These are phyloP conservation scores for Viola odorata DNA, from an alignment of 345 rosid genomes.

Conservation along the genomic window DNA sequence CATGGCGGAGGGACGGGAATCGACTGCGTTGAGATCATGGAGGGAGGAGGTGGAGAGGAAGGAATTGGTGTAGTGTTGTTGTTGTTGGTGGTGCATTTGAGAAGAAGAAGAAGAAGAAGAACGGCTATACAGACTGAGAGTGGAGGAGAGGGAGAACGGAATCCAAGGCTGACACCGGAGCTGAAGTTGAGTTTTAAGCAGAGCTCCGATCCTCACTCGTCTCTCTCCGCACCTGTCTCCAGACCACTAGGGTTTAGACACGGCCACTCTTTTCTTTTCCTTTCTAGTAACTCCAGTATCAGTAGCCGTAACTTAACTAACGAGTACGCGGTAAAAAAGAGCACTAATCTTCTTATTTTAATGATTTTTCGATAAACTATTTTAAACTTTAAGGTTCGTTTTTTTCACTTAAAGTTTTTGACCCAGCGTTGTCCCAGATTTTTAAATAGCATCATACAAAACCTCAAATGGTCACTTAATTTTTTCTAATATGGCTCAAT, in stretches of 20 bases:
- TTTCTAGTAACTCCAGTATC: no score
- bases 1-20: slow-evolving; percentile 43
- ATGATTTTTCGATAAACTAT: no score
- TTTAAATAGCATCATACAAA: no score
- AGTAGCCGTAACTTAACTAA: no score
- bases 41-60: slow-evolving; percentile 50
- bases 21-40: slow-evolving; percentile 83
- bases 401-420: no score
- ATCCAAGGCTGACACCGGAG: slow-evolving; percentile 51
- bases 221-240: slow-evolving; percentile 33
- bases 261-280: not conserved
- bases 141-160: slow-evolving; percentile 4
- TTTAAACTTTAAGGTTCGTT: no score
- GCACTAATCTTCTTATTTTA: no score
- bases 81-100: slow-evolving; percentile 26
- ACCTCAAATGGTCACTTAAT: no score
- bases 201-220: slow-evolving; percentile 46
- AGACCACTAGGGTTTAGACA: slow-evolving; percentile 20
- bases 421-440: no score
- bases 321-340: no score
- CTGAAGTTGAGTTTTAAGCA: slow-evolving; percentile 29
- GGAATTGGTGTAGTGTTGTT: slow-evolving; percentile 66
- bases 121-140: slow-evolving; percentile 31
- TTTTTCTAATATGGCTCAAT: no score
- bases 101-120: not conserved